phyloP scores from a whole-genome alignment of 169 alveolate species.

The Plasmodium chabaudi region DNA sequence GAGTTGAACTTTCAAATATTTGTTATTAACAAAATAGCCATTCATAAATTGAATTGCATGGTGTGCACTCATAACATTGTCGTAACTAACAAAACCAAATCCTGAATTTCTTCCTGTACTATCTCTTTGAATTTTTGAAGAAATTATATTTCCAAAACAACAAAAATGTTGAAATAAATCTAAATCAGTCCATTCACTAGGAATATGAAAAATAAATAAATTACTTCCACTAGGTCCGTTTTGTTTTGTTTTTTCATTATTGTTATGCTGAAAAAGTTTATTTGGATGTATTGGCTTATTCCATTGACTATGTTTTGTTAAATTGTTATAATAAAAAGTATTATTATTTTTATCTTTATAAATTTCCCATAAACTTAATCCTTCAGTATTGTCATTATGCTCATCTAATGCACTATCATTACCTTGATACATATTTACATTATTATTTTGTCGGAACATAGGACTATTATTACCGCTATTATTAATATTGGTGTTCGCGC shows the following conservation, averaged over 20 bases:
- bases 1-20: constrained; percentile 89
- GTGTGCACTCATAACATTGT: constrained; percentile 90
- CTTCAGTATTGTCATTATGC: constrained; percentile 79
- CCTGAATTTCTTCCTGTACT: constrained; percentile 88
- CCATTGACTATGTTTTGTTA: constrained; percentile 92
- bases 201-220: constrained; percentile 92
- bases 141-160: constrained; percentile 91
- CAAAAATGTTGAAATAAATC: constrained; percentile 90
- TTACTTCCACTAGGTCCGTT: constrained; percentile 95
- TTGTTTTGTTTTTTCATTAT: constrained; percentile 78
- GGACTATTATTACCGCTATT: neutral
- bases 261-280: constrained; percentile 69
- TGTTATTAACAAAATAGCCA: constrained; percentile 90
- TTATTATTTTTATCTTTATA: constrained; percentile 82
- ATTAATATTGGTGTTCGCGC: neutral
- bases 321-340: constrained; percentile 86
- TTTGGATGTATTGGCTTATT: constrained; percentile 90
- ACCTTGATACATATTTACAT: constrained; percentile 14
- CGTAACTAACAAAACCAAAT: constrained; percentile 93
- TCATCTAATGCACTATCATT: constrained; percentile 73
- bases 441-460: constrained; percentile 20
- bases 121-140: constrained; percentile 93
- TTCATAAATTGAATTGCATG: constrained; percentile 92
- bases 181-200: constrained; percentile 91
- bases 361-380: constrained; percentile 84